Evolutionary conservation across 306 rosid species (phyloP), one percentile per base, ranked within the genome.

Genomic region (Glycine tomentella): DNA sequence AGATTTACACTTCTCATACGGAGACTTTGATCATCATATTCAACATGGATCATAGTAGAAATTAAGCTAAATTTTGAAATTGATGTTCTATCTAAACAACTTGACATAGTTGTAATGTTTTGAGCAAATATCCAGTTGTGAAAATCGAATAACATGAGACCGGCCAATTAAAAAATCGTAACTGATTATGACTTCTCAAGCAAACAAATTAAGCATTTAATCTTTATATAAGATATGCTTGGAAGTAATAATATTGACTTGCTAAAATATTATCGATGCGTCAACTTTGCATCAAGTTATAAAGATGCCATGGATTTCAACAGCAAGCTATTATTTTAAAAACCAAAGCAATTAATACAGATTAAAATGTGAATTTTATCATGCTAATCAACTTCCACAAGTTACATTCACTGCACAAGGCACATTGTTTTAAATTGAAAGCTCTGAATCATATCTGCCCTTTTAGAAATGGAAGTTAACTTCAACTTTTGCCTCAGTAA

Each of bases 401-500:
- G 85, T 56, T 48, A 79, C 50, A 66, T 72, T 85, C 70, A 52
- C 69, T 33, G 64, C 58, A 78, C 49, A 66, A 51, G 16, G 80
- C 62, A 52, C 70, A 80, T 45, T 76, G 40, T 61, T 73, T 68
- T n/a, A 17, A 90, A 73, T 65, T 49, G 77, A 79, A 72, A 69
- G 59, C 71, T 73, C 59, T 12, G 87, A 89, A 89, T 85, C 90
- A 85, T 89, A 96, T 98, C 89, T 96, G 98, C 81, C 93, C 98
- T 85, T 87, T 90, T 82, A 96, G 91, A n/a, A 86, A 96, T 89
- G 81, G 94, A 90, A 81, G 98, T 88, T 74, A 96, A 87, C 97
- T 93, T 96, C 91, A 96, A 86, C 53, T 96, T 96, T 87, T 92
- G 94, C 87, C 97, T 90, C 88, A 96, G 79, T 86, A 96, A 86